Conservation (phyloP, 2,329 filamentous ascomycete genomes). For the Nigrospora osmanthi region DNA sequence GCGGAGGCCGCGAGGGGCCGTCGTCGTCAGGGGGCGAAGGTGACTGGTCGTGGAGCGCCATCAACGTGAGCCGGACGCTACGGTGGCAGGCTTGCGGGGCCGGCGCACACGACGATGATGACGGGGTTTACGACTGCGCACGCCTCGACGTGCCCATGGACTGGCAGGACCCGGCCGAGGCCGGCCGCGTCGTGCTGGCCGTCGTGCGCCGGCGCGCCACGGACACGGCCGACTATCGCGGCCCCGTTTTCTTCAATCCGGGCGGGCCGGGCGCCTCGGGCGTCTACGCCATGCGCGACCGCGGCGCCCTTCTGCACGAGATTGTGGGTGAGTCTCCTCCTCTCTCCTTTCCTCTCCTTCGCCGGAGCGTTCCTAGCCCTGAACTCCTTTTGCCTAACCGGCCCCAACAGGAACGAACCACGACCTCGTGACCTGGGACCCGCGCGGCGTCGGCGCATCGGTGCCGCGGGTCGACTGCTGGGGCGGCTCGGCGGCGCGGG, state of each 20-base stretch:
- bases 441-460: slow-evolving; percentile 41
- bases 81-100: too few relatives aligned
- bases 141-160: slow-evolving; percentile 25
- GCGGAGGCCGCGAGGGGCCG: too few relatives aligned
- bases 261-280: slow-evolving; percentile 11
- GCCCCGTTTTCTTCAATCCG: slow-evolving; percentile 31
- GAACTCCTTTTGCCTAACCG: slow-evolving; percentile 4
- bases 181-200: slow-evolving; percentile 24
- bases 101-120: too few relatives aligned
- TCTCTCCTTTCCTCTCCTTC: too few relatives aligned
- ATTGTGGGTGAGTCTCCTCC: too few relatives aligned
- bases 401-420: slow-evolving; percentile 8
- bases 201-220: slow-evolving; percentile 28
- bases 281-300: too few relatives aligned
- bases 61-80: too few relatives aligned
- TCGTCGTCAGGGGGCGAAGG: too few relatives aligned
- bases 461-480: slow-evolving; percentile 45
- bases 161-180: slow-evolving; percentile 26
- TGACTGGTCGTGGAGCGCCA: too few relatives aligned
- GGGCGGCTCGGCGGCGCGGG: slow-evolving; percentile 11
- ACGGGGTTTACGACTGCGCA: too few relatives aligned
- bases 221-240: slow-evolving; percentile 15
- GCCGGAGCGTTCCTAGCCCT: too few relatives aligned
- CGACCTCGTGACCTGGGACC: slow-evolving; percentile 44
- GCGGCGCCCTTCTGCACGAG: too few relatives aligned